These are phyloP conservation scores for Mariannaea elegans DNA, from an alignment of 2,329 filamentous ascomycete genomes.

Conservation along the genomic window DNA sequence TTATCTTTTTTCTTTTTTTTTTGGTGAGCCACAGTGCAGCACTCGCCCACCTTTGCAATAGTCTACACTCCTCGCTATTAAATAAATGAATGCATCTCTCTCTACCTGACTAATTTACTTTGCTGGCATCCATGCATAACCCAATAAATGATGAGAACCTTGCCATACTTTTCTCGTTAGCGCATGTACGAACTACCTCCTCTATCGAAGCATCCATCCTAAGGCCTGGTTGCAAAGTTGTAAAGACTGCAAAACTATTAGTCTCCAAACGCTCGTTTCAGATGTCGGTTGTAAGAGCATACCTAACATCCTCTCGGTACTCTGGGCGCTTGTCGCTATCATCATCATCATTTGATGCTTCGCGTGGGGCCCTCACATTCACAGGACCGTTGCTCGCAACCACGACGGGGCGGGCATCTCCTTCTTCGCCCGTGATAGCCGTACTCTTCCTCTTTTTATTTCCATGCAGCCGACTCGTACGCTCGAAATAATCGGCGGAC, in stretches of 20 bases:
- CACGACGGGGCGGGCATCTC: slow-evolving; percentile 27
- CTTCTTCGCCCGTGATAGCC: slow-evolving; percentile 7
- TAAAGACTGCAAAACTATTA: slow-evolving; percentile 19
- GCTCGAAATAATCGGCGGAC: slow-evolving; percentile 79
- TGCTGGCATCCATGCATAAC: no score
- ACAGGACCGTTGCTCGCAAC: slow-evolving; percentile 16
- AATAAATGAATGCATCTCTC: no score
- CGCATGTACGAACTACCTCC: no score
- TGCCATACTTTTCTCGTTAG: no score
- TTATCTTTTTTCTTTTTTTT: no score
- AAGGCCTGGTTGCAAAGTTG: slow-evolving; percentile 23
- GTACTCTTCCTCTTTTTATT: slow-evolving; percentile 44
- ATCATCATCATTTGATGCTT: not conserved
- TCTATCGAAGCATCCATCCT: no score
- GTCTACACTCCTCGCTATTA: no score
- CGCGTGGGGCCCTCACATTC: not conserved
- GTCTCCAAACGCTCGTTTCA: not conserved
- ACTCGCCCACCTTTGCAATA: no score
- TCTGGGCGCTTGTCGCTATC: not conserved
- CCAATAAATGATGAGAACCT: no score
- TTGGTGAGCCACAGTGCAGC: no score
- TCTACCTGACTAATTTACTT: no score
- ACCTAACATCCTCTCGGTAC: slow-evolving; percentile 25
- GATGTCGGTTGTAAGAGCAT: not conserved
- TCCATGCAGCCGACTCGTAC: slow-evolving; percentile 70